Conservation (phyloP, 257 asterid species). For the Solanum pennellii region DNA sequence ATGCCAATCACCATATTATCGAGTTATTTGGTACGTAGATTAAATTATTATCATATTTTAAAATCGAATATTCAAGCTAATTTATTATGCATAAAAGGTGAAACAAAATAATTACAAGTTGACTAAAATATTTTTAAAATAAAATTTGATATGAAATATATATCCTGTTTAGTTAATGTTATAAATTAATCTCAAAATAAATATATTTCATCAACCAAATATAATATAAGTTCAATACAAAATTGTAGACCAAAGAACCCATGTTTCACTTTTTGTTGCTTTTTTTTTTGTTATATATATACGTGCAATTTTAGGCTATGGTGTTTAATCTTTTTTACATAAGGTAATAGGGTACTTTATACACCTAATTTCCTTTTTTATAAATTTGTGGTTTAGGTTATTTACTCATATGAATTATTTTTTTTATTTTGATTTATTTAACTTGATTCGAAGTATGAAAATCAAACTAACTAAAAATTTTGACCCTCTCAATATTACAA, state of each 20-base stretch:
- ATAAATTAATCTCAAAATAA: background rate
- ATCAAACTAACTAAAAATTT: background rate
- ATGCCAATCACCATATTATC: constrained; percentile 19
- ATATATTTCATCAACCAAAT: background rate
- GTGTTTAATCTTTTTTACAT: background rate
- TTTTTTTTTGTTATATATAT: background rate
- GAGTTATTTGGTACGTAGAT: background rate
- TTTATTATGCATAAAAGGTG: background rate
- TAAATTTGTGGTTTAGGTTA: background rate
- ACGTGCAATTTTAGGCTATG: background rate
- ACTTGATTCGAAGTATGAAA: background rate
- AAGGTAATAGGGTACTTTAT: background rate
- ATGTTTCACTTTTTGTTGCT: background rate
- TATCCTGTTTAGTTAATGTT: background rate
- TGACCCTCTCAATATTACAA: background rate
- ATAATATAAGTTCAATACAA: background rate
- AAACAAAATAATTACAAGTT: background rate
- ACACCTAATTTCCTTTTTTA: background rate
- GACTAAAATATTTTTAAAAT: too few relatives aligned
- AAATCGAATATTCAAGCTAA: too few relatives aligned
- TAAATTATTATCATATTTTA: background rate
- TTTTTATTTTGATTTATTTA: background rate
- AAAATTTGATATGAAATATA: too few relatives aligned
- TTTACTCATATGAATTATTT: background rate
- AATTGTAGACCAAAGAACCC: background rate